Evolutionary conservation across 768 basidiomycete genomes (phyloP).

Genomic region (Trametes cingulata): DNA sequence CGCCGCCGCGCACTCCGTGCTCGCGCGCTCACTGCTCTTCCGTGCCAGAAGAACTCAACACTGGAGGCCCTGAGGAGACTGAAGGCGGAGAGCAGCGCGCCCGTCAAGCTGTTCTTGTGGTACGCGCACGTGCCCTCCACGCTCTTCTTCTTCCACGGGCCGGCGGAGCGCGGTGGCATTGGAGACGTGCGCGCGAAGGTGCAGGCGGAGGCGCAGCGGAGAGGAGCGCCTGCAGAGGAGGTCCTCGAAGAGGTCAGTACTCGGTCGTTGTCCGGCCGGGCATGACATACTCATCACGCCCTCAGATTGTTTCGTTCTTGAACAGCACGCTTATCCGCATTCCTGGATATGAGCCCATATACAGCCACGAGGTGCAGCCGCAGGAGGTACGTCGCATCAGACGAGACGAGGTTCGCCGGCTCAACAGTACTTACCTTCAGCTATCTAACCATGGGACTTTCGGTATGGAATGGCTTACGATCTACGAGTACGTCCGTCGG

Average conservation of each 20-base stretch:
- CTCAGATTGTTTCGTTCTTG: slow-evolving; percentile 2
- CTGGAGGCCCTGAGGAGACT: background rate
- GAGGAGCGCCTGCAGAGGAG: background rate
- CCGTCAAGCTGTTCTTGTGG: slow-evolving; percentile 5
- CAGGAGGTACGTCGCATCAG: background rate
- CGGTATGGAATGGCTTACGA: slow-evolving; percentile 13
- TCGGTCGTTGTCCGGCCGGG: background rate
- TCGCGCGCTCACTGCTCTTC: background rate
- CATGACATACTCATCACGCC: background rate
- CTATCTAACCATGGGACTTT: slow-evolving; percentile 4
- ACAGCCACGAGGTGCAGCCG: slow-evolving; percentile 10
- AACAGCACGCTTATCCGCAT: slow-evolving; percentile 8
- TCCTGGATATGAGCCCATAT: slow-evolving; percentile 10
- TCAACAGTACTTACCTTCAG: background rate
- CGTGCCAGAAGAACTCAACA: slow-evolving; percentile 5
- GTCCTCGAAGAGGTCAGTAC: slow-evolving; percentile 8
- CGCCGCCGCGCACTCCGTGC: background rate
- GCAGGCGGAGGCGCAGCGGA: background rate
- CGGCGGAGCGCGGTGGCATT: slow-evolving; percentile 5
- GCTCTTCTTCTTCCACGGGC: slow-evolving; percentile 15
- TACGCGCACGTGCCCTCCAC: slow-evolving; percentile 1
- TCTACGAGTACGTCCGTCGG: slow-evolving; percentile 10
- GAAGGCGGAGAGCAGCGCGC: background rate
- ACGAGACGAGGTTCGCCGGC: no score
- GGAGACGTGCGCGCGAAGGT: slow-evolving; percentile 4